Evolutionary conservation across 208 protist species (phyloP).

Genomic region (Sergeia podlipaevii): DNA sequence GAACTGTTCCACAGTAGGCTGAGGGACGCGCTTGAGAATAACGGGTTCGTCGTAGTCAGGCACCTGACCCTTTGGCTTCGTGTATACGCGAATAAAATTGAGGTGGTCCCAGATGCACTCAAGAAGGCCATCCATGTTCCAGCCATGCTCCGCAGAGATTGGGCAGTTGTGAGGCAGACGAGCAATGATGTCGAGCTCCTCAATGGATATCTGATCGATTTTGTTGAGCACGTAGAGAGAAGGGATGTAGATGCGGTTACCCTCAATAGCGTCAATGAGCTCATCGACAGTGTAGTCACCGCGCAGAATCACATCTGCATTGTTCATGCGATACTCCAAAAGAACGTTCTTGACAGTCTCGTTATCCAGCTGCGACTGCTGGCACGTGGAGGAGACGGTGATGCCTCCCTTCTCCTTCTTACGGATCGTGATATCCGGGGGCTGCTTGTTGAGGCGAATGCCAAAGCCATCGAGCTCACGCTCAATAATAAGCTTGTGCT

Average conservation of each 20-base stretch:
- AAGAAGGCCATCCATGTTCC: slow-evolving; percentile 98
- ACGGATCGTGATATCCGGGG: slow-evolving; percentile 96
- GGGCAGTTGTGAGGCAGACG: slow-evolving; percentile 96
- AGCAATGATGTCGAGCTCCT: slow-evolving; percentile 96
- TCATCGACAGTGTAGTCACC: slow-evolving; percentile 96
- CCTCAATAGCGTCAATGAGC: slow-evolving; percentile 98
- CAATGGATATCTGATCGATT: slow-evolving; percentile 98
- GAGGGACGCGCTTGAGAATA: slow-evolving; percentile 88
- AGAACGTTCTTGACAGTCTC: slow-evolving; percentile 93
- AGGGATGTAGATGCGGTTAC: slow-evolving; percentile 95
- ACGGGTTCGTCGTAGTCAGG: slow-evolving; percentile 98
- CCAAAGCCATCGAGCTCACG: slow-evolving; percentile 98
- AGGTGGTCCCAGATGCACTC: slow-evolving; percentile 99
- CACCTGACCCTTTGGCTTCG: slow-evolving; percentile 97
- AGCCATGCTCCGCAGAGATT: slow-evolving; percentile 95
- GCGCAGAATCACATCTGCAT: slow-evolving; percentile 94
- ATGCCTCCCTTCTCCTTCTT: slow-evolving; percentile 94
- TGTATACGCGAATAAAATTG: slow-evolving; percentile 97
- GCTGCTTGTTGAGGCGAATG: slow-evolving; percentile 97
- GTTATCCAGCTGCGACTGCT: slow-evolving; percentile 85
- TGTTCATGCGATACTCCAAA: slow-evolving; percentile 95
- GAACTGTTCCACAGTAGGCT: slow-evolving; percentile 94
- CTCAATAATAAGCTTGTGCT: slow-evolving; percentile 95
- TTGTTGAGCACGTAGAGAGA: slow-evolving; percentile 98
- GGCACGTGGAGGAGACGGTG: slow-evolving; percentile 85